Percentiles rank a stretch among this genome's conserved stretches.
Evolutionary conservation across 371 early-diverging fungal genomes (phyloP).

Genomic region (Lichtheimia corymbifera): DNA sequence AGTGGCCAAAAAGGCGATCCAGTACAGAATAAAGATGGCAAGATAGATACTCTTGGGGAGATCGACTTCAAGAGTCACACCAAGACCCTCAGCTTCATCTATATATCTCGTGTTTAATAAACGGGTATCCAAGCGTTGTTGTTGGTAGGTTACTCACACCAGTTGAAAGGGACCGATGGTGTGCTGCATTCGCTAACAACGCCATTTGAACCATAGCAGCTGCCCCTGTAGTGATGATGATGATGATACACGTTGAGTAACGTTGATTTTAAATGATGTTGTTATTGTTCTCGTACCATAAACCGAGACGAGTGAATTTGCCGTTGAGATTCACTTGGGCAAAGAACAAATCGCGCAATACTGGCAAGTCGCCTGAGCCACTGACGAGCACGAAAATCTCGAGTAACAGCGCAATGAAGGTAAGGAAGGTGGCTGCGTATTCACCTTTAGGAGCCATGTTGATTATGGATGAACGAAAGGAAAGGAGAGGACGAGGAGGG

Average conservation of each 20-base stretch:
- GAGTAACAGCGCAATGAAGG: slow-evolving; percentile 18
- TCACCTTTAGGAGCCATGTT: slow-evolving; percentile 6
- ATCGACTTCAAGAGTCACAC: slow-evolving; percentile 6
- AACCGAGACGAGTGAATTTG: slow-evolving; percentile 20
- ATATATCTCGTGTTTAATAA: slow-evolving; percentile 5
- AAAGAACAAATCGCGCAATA: slow-evolving; percentile 23
- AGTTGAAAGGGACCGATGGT: slow-evolving; percentile 25
- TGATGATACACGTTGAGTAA: neutral
- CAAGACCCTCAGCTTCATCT: slow-evolving; percentile 17
- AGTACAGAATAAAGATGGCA: slow-evolving; percentile 44
- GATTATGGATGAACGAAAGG: neutral
- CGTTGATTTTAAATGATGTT: no score
- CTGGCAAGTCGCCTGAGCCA: slow-evolving; percentile 21
- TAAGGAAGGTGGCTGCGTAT: slow-evolving; percentile 13
- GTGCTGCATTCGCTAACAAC: slow-evolving; percentile 20
- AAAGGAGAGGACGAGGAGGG: slow-evolving; percentile 2
- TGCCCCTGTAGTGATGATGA: slow-evolving; percentile 20
- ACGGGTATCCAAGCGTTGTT: neutral
- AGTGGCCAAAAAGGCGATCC: slow-evolving; percentile 43
- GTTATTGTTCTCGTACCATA: slow-evolving; percentile 17
- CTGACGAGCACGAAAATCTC: slow-evolving; percentile 29
- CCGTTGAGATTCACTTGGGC: slow-evolving; percentile 10
- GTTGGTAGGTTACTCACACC: slow-evolving; percentile 15
- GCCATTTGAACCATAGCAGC: slow-evolving; percentile 8
- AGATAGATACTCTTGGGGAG: slow-evolving; percentile 25